A percentile compares a stretch with the other conserved stretches of the same genome.
phyloP scores from a whole-genome alignment of 192 early-diverging fungal genomes.

The Dissophora ornata region DNA sequence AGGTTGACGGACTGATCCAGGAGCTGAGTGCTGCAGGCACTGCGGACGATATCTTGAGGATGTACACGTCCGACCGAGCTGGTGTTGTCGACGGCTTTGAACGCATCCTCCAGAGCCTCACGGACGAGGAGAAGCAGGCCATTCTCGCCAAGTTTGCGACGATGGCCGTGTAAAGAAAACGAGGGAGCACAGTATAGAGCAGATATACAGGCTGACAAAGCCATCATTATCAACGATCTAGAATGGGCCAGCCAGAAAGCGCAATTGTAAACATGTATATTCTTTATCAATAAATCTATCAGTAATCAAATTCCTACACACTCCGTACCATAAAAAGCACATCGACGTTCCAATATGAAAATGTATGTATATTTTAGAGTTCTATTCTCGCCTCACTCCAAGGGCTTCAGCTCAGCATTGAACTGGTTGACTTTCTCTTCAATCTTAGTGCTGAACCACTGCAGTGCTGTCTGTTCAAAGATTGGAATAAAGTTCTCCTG shows the following conservation, averaged over 20 bases:
- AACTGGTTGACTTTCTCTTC: conserved; percentile 72
- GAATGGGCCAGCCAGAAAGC: too few species aligned
- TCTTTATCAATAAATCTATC: neutral
- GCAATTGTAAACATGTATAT: neutral
- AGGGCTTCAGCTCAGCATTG: conserved; percentile 55
- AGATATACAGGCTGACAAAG: too few species aligned
- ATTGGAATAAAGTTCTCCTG: conserved; percentile 81
- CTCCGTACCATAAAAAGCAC: too few species aligned
- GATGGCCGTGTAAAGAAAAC: conserved; percentile 28
- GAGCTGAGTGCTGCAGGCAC: conserved; percentile 24
- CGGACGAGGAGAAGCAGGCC: conserved; percentile 51
- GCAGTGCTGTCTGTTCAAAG: conserved; percentile 68
- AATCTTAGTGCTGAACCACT: conserved; percentile 78
- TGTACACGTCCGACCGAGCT: conserved; percentile 50
- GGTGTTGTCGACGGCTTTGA: conserved; percentile 55
- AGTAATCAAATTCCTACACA: neutral
- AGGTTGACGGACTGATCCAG: conserved; percentile 53
- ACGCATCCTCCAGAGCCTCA: conserved; percentile 43
- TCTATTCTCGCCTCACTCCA: conserved; percentile 29
- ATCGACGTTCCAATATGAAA: neutral
- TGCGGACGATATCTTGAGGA: conserved; percentile 37
- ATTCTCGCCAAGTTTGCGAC: conserved; percentile 48
- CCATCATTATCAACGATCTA: too few species aligned
- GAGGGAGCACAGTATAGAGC: too few species aligned
- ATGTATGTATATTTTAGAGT: neutral